Evolutionary conservation across 2,329 filamentous ascomycete genomes (phyloP), one percentile per base, ranked within the genome.

Genomic region (Fusarium sp.): DNA sequence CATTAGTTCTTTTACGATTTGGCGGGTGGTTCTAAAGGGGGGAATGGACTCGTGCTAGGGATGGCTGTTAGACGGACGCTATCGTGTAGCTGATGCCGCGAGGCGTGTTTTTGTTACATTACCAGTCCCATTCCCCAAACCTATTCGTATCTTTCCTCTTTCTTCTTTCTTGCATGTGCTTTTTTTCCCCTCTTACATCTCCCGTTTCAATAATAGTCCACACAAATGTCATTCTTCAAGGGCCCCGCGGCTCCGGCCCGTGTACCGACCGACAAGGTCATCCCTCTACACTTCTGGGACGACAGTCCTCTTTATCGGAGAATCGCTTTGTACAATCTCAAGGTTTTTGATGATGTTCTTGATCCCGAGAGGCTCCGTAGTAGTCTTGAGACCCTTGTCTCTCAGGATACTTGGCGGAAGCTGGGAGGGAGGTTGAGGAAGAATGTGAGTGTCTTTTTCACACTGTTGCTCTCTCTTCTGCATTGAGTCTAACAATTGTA

Each of bases 291-390:
- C 35, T 62, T 69, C 35, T 69, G 64, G 64, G 60, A 67, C 40
- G 66, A 71, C 16, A 71, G 58, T 14, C 69, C 66, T 2, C 14
- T 69, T 5, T 65, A 69, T 58, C 50, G 62, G 45, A 45, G 69
- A 14, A 69, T 69, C 27, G 62, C 57, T 2, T n/a, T 71, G 6
- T 69, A 69, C 56, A 69, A 69, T 20, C 38, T 63, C 4, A 69
- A 63, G 18, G 69, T 69, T 13, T 69, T 71, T 40, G 61, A 69
- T 29, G 66, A 65, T 42, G 62, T 63, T 2, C 69, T 71, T 1
- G 66, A 68, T 34, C 62, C 69, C 3, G 52, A 60, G 35, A 71
- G 45, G 62, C 66, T 69, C n/a, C 66, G 69, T 10, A 24, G 29
- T 14, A 62, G 58, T 20, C 69, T 69, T 14, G 69, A 69, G 50